These are phyloP conservation scores for Drosera capensis DNA, from an alignment of 148 eudicot species.

Conservation along the genomic window DNA sequence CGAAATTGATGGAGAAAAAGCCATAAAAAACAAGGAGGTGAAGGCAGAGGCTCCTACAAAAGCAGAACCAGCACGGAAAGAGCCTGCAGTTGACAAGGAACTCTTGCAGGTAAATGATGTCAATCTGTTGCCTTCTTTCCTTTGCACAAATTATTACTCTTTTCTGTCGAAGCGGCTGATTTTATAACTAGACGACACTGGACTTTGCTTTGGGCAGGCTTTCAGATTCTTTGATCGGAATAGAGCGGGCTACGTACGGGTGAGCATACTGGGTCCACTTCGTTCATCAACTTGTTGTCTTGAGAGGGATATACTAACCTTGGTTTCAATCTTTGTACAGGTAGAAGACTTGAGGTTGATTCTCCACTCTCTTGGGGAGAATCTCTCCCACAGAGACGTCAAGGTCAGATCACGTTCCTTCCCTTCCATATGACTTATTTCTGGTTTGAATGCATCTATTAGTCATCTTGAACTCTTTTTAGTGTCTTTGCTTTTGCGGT, in stretches of 20 bases:
- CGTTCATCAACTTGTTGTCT: not conserved
- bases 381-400: constrained; percentile 74
- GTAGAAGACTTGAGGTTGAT: constrained; percentile 88
- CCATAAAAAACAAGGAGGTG: constrained; percentile 14
- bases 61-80: constrained; percentile 16
- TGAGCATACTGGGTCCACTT: constrained; percentile 11
- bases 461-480: not conserved
- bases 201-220: constrained; percentile 37
- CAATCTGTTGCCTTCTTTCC: not conserved
- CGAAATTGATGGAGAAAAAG: constrained; percentile 5
- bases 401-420: constrained; percentile 42
- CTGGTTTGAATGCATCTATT: too few species aligned
- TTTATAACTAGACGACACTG: not conserved
- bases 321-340: constrained; percentile 16
- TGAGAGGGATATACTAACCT: not conserved
- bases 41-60: constrained; percentile 26
- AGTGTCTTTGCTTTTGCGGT: not conserved
- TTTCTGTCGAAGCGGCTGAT: not conserved
- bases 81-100: constrained; percentile 47
- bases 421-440: not conserved
- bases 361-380: constrained; percentile 74
- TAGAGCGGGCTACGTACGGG: constrained; percentile 82
- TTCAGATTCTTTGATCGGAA: constrained; percentile 97
- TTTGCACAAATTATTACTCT: not conserved
- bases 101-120: constrained; percentile 46